These are phyloP conservation scores for Citrus medica DNA, from an alignment of 345 rosid genomes.

Conservation along the genomic window DNA sequence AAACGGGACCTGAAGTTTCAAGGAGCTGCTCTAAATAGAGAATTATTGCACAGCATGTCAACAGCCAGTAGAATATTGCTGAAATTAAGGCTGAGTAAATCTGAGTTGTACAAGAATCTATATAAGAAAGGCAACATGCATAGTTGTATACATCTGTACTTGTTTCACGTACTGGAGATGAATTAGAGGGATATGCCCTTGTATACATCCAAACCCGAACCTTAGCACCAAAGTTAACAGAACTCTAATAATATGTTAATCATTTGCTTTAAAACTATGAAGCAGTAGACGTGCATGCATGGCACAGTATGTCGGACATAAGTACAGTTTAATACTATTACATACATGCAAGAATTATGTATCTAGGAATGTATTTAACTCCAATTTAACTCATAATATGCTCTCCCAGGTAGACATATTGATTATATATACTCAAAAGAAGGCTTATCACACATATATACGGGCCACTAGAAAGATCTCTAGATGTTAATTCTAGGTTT, in stretches of 20 bases:
- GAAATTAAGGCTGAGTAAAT: background rate
- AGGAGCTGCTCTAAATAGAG: background rate
- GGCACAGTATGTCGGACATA: background rate
- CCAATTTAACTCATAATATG: background rate
- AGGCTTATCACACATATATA: background rate
- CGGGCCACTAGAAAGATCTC: background rate
- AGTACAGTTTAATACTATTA: background rate
- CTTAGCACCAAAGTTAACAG: background rate
- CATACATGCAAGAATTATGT: background rate
- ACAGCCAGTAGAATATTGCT: background rate
- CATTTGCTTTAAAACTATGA: background rate
- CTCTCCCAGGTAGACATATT: background rate
- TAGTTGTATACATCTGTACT: conserved; percentile 7
- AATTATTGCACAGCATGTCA: background rate
- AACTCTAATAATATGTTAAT: background rate
- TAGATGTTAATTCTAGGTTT: background rate
- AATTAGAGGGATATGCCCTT: background rate
- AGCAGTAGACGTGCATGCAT: background rate
- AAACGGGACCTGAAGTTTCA: background rate
- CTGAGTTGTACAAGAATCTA: background rate
- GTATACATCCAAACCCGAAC: background rate
- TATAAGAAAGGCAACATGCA: background rate
- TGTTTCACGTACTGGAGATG: background rate
- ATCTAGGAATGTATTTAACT: background rate
- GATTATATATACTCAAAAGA: background rate